A percentile compares a stretch with the other conserved stretches of the same genome.
phyloP scores from a whole-genome alignment of 345 rosid genomes.

The Eucalyptus marginata region DNA sequence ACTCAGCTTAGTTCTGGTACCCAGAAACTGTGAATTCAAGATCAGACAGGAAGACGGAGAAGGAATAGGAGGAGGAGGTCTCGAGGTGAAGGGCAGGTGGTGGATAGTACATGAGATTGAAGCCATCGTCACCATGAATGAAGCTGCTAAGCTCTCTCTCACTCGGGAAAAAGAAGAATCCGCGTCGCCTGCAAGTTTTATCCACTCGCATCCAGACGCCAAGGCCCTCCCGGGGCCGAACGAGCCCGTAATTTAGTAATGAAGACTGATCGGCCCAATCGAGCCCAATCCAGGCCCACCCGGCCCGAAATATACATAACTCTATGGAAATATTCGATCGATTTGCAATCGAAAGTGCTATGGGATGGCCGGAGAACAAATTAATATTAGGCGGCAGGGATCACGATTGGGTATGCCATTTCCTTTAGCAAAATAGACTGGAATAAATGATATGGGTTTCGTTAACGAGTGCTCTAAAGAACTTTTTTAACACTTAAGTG shows the following conservation, averaged over 20 bases:
- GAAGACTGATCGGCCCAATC: background rate
- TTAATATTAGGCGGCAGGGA: background rate
- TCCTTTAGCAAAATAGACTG: background rate
- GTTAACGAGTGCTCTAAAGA: background rate
- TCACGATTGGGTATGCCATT: background rate
- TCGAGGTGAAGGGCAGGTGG: constrained; percentile 10
- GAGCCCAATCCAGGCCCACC: background rate
- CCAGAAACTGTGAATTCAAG: constrained; percentile 45
- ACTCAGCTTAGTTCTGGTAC: constrained; percentile 8
- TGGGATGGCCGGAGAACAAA: background rate
- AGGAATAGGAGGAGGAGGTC: constrained; percentile 13
- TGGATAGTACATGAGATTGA: constrained; percentile 3
- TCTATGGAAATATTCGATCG: background rate
- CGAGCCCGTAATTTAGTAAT: background rate
- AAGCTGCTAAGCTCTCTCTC: background rate
- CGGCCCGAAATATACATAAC: background rate
- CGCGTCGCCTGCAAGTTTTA: background rate
- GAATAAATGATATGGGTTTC: background rate
- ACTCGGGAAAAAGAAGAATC: background rate
- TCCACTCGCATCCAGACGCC: background rate
- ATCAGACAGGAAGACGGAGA: constrained; percentile 1
- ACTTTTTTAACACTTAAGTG: background rate
- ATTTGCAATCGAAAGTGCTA: background rate
- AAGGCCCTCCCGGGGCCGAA: background rate
- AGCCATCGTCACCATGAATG: background rate